Base-by-base conservation (phyloP, 2,329 filamentous ascomycete genomes). In the Cytospora schulzeri region DNA sequence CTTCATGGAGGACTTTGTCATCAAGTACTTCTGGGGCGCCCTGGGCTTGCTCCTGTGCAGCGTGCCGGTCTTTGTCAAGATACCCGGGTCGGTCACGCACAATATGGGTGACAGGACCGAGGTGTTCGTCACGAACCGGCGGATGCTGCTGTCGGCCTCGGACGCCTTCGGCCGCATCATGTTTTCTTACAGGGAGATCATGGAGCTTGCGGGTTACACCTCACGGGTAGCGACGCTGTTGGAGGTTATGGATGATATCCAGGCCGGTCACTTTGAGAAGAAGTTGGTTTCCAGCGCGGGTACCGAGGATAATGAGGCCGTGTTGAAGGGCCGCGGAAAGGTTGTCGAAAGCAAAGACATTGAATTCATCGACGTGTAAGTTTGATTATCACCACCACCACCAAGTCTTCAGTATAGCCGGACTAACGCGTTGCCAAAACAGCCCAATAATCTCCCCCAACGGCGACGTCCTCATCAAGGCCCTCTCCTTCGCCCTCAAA, bases 1-100 rank as follows among this genome's bases (percentile, higher is more conserved):
- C n/a, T 90, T 99, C 72, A 97, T 98, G 94, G 95, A 99, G 76
- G 95, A 99, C 76, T 99, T 97, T 77, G 92, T 98, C 64, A 97
- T 99, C 78, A 99, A 99, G 77, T 99, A 99, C 76, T 95, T 98
- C 78, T 99, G 95, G 95, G 95, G 95, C 50, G 94, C 95, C 2
- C 77, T 99, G 52, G 95, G 95, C 1, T 83, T 99, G 68, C 77
- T 97, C 68, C 87, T 99, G 12, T 99, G 95, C 81, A 96, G 92
- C 76, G 88, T 97, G 0, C 95, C 95, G 0, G 94, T 98, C 2
- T 99, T 99, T 76, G 91, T 99, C 82, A 94, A 94, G 76, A 85
- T 97, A 22, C 93, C 93, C 0, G 91, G 91, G 1, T 83, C 88
- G 68, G 74, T 84, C 52, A 80, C 81, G 15, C 79, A 83, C 70